Conservation (phyloP, 768 basidiomycete genomes). For the Agrocybe chaxingu region DNA sequence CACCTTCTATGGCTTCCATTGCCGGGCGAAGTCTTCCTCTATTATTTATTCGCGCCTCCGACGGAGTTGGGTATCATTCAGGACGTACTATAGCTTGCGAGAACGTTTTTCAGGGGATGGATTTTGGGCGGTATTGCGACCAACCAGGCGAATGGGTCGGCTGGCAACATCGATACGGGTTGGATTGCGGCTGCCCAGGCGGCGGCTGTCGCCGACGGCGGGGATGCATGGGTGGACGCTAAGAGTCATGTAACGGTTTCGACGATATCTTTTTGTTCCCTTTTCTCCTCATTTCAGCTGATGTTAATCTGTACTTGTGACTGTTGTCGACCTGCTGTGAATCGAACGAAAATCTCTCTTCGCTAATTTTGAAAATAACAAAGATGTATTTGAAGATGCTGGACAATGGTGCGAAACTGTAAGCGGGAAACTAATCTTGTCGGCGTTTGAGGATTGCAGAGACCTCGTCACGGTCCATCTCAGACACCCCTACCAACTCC, state of each 20-base stretch:
- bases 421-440: constrained; percentile 19
- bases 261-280: constrained; percentile 13
- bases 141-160: constrained; percentile 41
- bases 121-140: constrained; percentile 51
- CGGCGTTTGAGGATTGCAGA: constrained; percentile 49
- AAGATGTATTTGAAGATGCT: not conserved
- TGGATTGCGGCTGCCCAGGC: constrained; percentile 78
- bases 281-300: constrained; percentile 21
- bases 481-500: constrained; percentile 55
- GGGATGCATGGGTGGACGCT: constrained; percentile 77
- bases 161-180: constrained; percentile 50
- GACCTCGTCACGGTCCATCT: constrained; percentile 62
- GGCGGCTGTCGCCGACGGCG: constrained; percentile 61
- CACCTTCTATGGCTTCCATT: constrained; percentile 47
- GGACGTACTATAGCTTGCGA: constrained; percentile 82
- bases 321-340: constrained; percentile 39
- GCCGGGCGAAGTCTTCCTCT: constrained; percentile 71
- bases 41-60: constrained; percentile 75
- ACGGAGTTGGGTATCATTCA: constrained; percentile 89
- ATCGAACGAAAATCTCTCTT: constrained; percentile 21
- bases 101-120: constrained; percentile 71
- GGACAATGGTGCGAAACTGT: not conserved
- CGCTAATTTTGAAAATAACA: constrained; percentile 6
- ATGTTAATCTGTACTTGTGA: constrained; percentile 26
- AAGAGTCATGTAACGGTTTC: constrained; percentile 60